Evolutionary conservation across 2,329 filamentous ascomycete species (phyloP).

Genomic region (Exophiala lecanii-corni): DNA sequence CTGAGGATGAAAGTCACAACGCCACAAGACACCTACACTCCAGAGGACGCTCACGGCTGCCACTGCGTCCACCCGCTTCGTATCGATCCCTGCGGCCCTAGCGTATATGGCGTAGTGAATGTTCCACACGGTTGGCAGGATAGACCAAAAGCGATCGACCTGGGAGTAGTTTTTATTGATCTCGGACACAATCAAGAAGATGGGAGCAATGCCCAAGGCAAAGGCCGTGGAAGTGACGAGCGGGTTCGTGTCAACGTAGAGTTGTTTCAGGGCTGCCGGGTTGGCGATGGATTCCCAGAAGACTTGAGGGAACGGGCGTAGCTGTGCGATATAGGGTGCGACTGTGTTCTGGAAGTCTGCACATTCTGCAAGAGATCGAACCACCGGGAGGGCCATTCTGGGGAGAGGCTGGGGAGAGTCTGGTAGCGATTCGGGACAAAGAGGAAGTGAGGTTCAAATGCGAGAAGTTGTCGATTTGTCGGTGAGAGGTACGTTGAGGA

Average conservation of each 20-base stretch:
- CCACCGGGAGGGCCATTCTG: slow-evolving; percentile 65
- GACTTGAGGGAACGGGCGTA: slow-evolving; percentile 64
- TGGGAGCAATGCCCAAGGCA: slow-evolving; percentile 62
- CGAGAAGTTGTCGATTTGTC: too few species aligned
- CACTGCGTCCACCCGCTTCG: slow-evolving; percentile 66
- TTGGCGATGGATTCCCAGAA: slow-evolving; percentile 57
- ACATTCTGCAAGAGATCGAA: slow-evolving; percentile 68
- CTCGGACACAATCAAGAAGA: slow-evolving; percentile 75
- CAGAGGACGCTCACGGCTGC: slow-evolving; percentile 68
- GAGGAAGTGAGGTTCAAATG: too few species aligned
- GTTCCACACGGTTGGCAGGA: slow-evolving; percentile 82
- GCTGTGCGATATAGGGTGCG: slow-evolving; percentile 66
- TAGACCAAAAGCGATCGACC: slow-evolving; percentile 86
- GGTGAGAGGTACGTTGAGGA: too few species aligned
- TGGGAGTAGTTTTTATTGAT: slow-evolving; percentile 95
- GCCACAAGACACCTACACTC: slow-evolving; percentile 62
- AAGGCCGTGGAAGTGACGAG: slow-evolving; percentile 69
- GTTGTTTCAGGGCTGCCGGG: slow-evolving; percentile 57
- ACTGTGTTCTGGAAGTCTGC: slow-evolving; percentile 71
- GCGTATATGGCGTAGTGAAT: slow-evolving; percentile 82
- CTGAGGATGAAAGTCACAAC: too few species aligned
- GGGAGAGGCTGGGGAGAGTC: too few species aligned
- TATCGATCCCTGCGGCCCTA: slow-evolving; percentile 65
- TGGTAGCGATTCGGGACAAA: too few species aligned
- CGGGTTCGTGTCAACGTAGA: slow-evolving; percentile 85